Conservation (phyloP, 768 basidiomycete species). For the Mycena chlorophos region DNA sequence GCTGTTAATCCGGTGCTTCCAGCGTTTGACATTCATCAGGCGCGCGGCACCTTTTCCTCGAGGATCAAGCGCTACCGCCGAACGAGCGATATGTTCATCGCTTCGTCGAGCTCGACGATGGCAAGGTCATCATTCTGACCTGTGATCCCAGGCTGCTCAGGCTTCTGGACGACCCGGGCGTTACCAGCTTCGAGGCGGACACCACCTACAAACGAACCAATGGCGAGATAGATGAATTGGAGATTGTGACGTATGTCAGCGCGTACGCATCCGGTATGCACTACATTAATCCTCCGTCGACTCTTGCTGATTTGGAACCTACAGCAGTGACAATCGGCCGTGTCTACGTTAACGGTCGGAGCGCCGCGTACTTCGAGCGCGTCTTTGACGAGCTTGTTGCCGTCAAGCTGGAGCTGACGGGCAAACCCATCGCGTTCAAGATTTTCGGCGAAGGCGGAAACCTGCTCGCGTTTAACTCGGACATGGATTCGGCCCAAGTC, state of each 20-base stretch:
- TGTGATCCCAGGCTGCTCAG: background rate
- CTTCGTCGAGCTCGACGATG: background rate
- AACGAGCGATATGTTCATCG: background rate
- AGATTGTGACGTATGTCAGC: background rate
- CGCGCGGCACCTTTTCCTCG: background rate
- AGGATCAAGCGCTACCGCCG: background rate
- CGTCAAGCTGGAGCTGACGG: conserved; percentile 4
- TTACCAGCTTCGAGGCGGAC: background rate
- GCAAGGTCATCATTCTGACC: background rate
- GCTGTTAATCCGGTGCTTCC: background rate
- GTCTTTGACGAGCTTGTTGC: conserved; percentile 1
- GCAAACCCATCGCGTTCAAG: conserved; percentile 2
- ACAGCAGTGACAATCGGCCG: conserved; percentile 5
- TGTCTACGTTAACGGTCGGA: conserved; percentile 7
- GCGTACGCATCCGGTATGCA: background rate
- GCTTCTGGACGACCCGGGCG: background rate
- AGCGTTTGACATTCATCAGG: background rate
- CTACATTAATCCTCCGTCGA: background rate
- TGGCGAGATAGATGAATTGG: background rate
- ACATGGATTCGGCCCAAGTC: conserved; percentile 12
- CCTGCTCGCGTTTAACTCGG: conserved; percentile 8
- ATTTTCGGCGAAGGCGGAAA: conserved; percentile 7
- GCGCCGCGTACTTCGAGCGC: conserved; percentile 4
- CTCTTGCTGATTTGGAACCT: background rate
- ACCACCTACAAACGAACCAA: background rate